These are phyloP conservation scores for Chrysosporium queenslandicum DNA, from an alignment of 2,329 filamentous ascomycete genomes.

Conservation along the genomic window DNA sequence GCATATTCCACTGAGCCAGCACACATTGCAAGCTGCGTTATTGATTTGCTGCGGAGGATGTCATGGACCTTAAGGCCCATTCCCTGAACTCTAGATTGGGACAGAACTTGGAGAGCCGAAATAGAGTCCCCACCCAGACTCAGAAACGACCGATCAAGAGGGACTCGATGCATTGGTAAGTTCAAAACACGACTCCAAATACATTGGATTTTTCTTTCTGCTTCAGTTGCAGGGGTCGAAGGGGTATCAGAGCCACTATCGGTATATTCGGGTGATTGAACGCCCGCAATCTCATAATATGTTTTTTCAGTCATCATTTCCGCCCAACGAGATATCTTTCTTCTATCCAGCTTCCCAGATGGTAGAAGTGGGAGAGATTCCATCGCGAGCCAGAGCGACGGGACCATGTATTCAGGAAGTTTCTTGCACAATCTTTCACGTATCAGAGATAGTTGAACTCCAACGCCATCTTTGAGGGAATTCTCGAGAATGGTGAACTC, in stretches of 20 bases:
- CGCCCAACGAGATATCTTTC: constrained; percentile 15
- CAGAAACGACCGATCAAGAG: constrained; percentile 24
- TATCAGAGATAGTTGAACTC: constrained; percentile 1
- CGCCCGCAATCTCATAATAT: neutral
- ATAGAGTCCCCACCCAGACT: constrained; percentile 17
- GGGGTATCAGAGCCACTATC: neutral
- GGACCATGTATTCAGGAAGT: constrained; percentile 17
- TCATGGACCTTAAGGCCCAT: neutral
- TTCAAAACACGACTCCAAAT: constrained; percentile 20
- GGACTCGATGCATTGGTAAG: constrained; percentile 15
- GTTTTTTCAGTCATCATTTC: constrained; percentile 6
- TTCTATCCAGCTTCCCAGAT: constrained; percentile 17
- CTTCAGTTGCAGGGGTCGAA: neutral
- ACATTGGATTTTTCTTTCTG: constrained; percentile 8
- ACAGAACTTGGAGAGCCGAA: constrained; percentile 12
- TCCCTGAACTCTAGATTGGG: constrained; percentile 10
- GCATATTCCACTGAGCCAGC: constrained; percentile 3
- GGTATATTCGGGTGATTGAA: neutral
- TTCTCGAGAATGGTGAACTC: constrained; percentile 3
- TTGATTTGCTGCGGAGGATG: constrained; percentile 8
- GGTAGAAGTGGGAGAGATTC: constrained; percentile 11
- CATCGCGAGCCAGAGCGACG: constrained; percentile 11
- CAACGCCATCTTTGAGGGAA: neutral
- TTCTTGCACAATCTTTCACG: neutral
- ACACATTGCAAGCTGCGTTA: constrained; percentile 1